Percentiles rank a stretch among this genome's conserved stretches.
Conservation (phyloP, 257 asterid genomes). For the Nemophila menziesii region DNA sequence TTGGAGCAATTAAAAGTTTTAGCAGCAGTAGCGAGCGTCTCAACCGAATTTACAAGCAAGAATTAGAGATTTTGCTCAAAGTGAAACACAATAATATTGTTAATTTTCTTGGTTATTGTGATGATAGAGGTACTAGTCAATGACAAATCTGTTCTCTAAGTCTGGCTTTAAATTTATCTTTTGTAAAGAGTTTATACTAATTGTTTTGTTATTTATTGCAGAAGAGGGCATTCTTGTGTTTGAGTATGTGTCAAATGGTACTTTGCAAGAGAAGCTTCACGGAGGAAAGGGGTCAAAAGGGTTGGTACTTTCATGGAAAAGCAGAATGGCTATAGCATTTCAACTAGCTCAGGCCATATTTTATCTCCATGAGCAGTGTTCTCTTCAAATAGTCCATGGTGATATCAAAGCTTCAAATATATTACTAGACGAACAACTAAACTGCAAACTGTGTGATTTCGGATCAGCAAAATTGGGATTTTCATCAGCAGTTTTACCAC, state of each 20-base stretch:
- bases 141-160: neutral
- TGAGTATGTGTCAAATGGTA: constrained; percentile 49
- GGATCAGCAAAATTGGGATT: constrained; percentile 61
- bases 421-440: constrained; percentile 31
- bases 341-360: constrained; percentile 53
- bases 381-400: constrained; percentile 48
- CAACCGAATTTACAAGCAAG: constrained; percentile 33
- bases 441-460: constrained; percentile 70
- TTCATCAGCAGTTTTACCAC: constrained; percentile 20
- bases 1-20: constrained; percentile 43
- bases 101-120: constrained; percentile 37
- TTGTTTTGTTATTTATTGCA: constrained; percentile 1
- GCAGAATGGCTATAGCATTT: constrained; percentile 42
- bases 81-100: constrained; percentile 46
- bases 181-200: neutral
- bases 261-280: constrained; percentile 48
- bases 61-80: constrained; percentile 34
- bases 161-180: neutral
- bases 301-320: constrained; percentile 35
- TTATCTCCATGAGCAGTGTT: constrained; percentile 46
- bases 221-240: constrained; percentile 41
- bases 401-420: constrained; percentile 66
- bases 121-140: constrained; percentile 26
- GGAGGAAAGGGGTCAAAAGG: neutral
- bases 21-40: constrained; percentile 51